Conservation (phyloP, 495 filamentous ascomycete species). For the Cetradonia linearis region DNA sequence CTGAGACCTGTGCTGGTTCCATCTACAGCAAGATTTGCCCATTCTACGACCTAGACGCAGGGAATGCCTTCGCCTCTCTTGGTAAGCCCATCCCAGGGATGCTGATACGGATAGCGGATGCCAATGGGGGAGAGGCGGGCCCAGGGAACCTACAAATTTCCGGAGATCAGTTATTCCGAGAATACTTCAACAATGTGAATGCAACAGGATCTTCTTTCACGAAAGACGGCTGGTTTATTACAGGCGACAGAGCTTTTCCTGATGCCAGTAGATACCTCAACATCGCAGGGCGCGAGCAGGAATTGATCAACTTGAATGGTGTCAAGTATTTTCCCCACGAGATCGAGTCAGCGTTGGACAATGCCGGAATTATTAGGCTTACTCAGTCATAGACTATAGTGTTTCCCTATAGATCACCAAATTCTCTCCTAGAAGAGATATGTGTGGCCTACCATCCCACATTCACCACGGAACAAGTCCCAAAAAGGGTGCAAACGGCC, state of each 20-base stretch:
- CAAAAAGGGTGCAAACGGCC: background rate
- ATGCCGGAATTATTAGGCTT: background rate
- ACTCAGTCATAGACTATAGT: background rate
- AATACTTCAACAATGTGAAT: constrained; percentile 62
- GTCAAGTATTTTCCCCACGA: constrained; percentile 10
- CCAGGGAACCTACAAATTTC: constrained; percentile 26
- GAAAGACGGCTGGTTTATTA: constrained; percentile 69
- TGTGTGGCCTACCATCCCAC: background rate
- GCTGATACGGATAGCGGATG: background rate
- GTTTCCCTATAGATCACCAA: background rate
- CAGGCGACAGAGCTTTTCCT: constrained; percentile 59
- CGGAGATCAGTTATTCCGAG: constrained; percentile 59
- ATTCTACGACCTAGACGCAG: constrained; percentile 26
- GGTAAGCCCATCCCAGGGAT: constrained; percentile 10
- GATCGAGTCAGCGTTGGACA: constrained; percentile 5
- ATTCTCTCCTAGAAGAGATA: background rate
- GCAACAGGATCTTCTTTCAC: constrained; percentile 56
- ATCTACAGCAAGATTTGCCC: constrained; percentile 33
- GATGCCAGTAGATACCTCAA: constrained; percentile 47
- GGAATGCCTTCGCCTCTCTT: constrained; percentile 28
- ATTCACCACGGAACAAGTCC: background rate
- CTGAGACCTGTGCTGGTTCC: too few species aligned
- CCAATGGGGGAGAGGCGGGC: background rate
- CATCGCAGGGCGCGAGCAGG: constrained; percentile 45
- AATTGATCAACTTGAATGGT: constrained; percentile 38